Conservation (phyloP, 371 early-diverging fungal genomes). For the Mortierella sp. region DNA sequence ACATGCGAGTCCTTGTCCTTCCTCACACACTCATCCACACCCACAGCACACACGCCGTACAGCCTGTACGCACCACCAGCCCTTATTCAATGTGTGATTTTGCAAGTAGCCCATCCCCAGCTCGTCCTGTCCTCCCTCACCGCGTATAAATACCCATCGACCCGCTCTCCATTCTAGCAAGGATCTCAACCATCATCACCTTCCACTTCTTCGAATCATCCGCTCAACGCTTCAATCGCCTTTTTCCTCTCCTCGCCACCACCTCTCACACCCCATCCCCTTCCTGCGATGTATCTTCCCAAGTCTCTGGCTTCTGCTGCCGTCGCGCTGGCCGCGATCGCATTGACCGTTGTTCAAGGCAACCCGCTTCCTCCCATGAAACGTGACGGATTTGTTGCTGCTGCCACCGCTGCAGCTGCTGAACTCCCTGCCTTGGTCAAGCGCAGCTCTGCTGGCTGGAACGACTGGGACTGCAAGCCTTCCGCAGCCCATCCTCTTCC, state of each 20-base stretch:
- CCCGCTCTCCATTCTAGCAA: no score
- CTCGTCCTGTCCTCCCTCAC: no score
- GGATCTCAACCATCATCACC: no score
- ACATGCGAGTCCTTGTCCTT: no score
- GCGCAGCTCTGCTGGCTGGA: conserved; percentile 1
- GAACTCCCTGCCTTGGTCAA: neutral
- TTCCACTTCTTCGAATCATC: no score
- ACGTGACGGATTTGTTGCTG: neutral
- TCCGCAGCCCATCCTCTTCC: conserved; percentile 17
- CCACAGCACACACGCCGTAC: no score
- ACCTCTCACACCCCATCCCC: neutral
- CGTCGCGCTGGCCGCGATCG: neutral
- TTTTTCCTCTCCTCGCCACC: neutral
- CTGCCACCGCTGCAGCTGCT: neutral
- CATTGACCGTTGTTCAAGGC: neutral
- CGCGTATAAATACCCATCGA: no score
- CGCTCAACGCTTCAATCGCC: no score
- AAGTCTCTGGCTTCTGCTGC: neutral
- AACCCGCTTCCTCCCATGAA: neutral
- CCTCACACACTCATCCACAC: no score
- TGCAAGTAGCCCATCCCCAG: no score
- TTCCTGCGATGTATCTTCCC: neutral
- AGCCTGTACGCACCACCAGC: no score
- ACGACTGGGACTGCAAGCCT: conserved; percentile 21
- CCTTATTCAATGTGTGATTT: no score